A percentile compares a stretch with the other conserved stretches of the same genome.
Conservation (phyloP, 768 basidiomycete genomes). For the Russula sp. region DNA sequence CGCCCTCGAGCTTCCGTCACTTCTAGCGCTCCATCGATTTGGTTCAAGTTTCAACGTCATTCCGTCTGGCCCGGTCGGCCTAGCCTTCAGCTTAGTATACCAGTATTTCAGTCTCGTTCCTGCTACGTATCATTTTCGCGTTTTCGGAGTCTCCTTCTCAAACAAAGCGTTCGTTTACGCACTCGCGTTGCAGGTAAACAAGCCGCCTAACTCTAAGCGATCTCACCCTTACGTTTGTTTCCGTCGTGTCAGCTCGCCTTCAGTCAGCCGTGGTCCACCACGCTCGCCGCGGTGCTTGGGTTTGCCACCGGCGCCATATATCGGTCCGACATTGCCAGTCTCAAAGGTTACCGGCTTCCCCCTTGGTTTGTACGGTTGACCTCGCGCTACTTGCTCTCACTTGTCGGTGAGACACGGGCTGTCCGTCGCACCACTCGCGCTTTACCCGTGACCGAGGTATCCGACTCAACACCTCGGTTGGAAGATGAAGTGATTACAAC, state of each 20-base stretch:
- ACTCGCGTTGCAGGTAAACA: slow-evolving; percentile 60
- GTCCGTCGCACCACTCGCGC: slow-evolving; percentile 40
- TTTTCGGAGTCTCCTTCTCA: slow-evolving; percentile 65
- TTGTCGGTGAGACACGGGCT: slow-evolving; percentile 64
- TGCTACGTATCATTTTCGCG: slow-evolving; percentile 61
- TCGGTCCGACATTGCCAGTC: slow-evolving; percentile 70
- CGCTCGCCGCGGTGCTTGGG: slow-evolving; percentile 55
- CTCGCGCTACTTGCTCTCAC: slow-evolving; percentile 50
- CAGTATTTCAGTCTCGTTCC: slow-evolving; percentile 79
- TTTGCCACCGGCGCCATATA: slow-evolving; percentile 69
- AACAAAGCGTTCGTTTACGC: slow-evolving; percentile 74
- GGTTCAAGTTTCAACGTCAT: slow-evolving; percentile 57
- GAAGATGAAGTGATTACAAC: slow-evolving; percentile 63
- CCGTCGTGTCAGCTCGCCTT: slow-evolving; percentile 49
- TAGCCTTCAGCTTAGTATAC: slow-evolving; percentile 76
- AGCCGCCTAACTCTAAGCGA: background rate
- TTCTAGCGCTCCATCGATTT: slow-evolving; percentile 57
- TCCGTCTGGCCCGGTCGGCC: slow-evolving; percentile 64
- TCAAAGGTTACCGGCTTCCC: slow-evolving; percentile 77
- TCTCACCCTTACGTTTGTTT: background rate
- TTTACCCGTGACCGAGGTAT: slow-evolving; percentile 4
- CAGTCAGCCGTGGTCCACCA: slow-evolving; percentile 59
- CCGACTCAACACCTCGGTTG: slow-evolving; percentile 22
- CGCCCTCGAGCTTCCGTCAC: slow-evolving; percentile 54
- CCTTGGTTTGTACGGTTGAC: slow-evolving; percentile 48